phyloP scores from a whole-genome alignment of 495 filamentous ascomycete species.

The Aspergillus asperescens region DNA sequence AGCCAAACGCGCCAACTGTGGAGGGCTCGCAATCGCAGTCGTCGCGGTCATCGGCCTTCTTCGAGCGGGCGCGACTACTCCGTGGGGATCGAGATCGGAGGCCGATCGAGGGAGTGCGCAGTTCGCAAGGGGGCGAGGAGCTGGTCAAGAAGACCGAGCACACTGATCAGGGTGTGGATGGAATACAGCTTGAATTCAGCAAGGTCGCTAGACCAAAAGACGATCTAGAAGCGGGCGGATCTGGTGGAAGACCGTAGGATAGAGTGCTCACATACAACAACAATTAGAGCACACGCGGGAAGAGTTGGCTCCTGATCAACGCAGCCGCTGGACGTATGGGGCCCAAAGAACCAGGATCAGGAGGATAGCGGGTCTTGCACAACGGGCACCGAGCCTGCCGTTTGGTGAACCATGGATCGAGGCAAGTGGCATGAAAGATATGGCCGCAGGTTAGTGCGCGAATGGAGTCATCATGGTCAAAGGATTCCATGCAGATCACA shows the following conservation, averaged over 20 bases:
- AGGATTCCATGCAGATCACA: slow-evolving; percentile 83
- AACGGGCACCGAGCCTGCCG: slow-evolving; percentile 92
- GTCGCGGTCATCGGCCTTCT: slow-evolving; percentile 20
- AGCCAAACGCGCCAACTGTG: slow-evolving; percentile 15
- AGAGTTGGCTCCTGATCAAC: slow-evolving; percentile 13
- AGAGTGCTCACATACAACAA: not conserved
- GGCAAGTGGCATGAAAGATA: slow-evolving; percentile 89
- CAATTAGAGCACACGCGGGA: slow-evolving; percentile 10
- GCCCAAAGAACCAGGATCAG: not conserved
- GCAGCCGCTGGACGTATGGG: slow-evolving; percentile 4
- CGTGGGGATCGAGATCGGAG: not conserved
- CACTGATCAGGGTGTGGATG: too few relatives aligned
- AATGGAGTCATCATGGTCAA: slow-evolving; percentile 83
- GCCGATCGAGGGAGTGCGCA: not conserved
- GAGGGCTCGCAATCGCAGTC: slow-evolving; percentile 8
- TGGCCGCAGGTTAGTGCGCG: slow-evolving; percentile 88
- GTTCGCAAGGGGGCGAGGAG: not conserved
- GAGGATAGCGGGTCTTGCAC: slow-evolving; percentile 62
- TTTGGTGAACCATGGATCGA: slow-evolving; percentile 94
- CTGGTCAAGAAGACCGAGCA: not conserved
- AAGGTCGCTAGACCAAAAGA: not conserved
- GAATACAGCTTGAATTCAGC: not conserved
- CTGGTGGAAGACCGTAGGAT: not conserved
- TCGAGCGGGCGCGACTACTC: slow-evolving; percentile 15
- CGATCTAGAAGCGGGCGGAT: slow-evolving; percentile 7